phyloP scores from a whole-genome alignment of 2,329 filamentous ascomycete species.

The Beauveria scarabaeidicola region DNA sequence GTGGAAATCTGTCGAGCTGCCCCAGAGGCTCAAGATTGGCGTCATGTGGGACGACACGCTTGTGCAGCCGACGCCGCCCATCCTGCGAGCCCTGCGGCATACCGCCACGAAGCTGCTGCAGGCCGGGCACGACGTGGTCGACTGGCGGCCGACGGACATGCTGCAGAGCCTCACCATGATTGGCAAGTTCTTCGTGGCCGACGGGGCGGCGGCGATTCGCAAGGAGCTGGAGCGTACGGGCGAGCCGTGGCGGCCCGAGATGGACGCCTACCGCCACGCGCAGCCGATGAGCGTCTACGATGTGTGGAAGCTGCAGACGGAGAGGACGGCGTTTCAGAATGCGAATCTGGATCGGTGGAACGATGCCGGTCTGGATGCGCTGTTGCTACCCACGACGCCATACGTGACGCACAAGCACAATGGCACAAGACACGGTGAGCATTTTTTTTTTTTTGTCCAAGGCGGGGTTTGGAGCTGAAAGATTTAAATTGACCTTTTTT shows the following conservation, averaged over 20 bases:
- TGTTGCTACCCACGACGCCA: conserved; percentile 49
- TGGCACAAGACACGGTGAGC: conserved; percentile 4
- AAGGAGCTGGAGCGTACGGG: conserved; percentile 31
- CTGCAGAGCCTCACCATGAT: conserved; percentile 29
- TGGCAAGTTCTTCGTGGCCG: conserved; percentile 38
- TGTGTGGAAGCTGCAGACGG: conserved; percentile 40
- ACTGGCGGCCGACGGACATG: conserved; percentile 40
- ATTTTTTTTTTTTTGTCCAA: too few relatives aligned
- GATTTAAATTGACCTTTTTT: not conserved
- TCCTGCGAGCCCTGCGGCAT: conserved; percentile 45
- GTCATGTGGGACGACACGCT: conserved; percentile 58
- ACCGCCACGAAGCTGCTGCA: conserved; percentile 34
- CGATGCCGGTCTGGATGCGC: conserved; percentile 46
- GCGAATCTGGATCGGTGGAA: conserved; percentile 39
- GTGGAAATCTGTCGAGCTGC: conserved; percentile 35
- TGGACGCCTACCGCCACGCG: conserved; percentile 25
- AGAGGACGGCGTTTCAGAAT: conserved; percentile 37
- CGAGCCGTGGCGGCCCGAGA: conserved; percentile 34
- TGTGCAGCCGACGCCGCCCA: conserved; percentile 57
- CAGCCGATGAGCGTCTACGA: conserved; percentile 33
- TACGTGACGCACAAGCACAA: conserved; percentile 37
- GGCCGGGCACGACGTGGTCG: conserved; percentile 43
- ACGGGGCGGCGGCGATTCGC: conserved; percentile 34
- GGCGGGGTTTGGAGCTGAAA: conserved; percentile 16
- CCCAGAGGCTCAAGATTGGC: conserved; percentile 42